Percentiles rank a stretch among this genome's conserved stretches.
These are phyloP conservation scores for Novymonas esmeraldas DNA, from an alignment of 208 protist species.

Conservation along the genomic window DNA sequence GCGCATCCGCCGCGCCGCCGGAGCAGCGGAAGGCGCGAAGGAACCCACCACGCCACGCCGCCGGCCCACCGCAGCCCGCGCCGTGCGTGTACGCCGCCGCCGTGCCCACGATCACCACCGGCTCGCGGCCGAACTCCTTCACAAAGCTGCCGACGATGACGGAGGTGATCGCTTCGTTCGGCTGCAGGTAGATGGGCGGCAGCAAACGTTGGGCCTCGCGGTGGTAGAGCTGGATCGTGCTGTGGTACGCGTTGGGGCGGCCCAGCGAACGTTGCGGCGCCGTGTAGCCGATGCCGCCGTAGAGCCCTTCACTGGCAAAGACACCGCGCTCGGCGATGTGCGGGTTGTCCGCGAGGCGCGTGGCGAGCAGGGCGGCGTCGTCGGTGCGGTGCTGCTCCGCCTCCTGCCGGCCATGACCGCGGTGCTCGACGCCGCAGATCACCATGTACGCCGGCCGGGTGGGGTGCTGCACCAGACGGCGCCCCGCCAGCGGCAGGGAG, in stretches of 20 bases:
- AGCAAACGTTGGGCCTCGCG: slow-evolving; percentile 51
- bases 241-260: slow-evolving; percentile 60
- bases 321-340: neutral
- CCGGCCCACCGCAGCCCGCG: slow-evolving; percentile 45
- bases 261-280: slow-evolving; percentile 62
- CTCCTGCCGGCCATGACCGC: slow-evolving; percentile 45
- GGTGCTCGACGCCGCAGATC: slow-evolving; percentile 67
- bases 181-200: slow-evolving; percentile 66
- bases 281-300: slow-evolving; percentile 32
- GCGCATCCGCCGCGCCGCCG: slow-evolving; percentile 8
- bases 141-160: slow-evolving; percentile 70
- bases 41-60: slow-evolving; percentile 61
- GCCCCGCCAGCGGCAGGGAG: slow-evolving; percentile 61
- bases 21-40: slow-evolving; percentile 71
- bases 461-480: slow-evolving; percentile 70
- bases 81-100: slow-evolving; percentile 76
- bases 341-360: slow-evolving; percentile 4
- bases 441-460: slow-evolving; percentile 62
- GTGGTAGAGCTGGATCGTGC: slow-evolving; percentile 81
- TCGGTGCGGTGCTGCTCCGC: slow-evolving; percentile 34
- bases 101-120: slow-evolving; percentile 65
- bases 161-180: slow-evolving; percentile 65
- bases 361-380: slow-evolving; percentile 26
- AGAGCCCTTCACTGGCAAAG: slow-evolving; percentile 10
- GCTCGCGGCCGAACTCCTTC: slow-evolving; percentile 72